phyloP scores from a whole-genome alignment of 2,329 filamentous ascomycete species.

The Rhynchosporium graminicola region DNA sequence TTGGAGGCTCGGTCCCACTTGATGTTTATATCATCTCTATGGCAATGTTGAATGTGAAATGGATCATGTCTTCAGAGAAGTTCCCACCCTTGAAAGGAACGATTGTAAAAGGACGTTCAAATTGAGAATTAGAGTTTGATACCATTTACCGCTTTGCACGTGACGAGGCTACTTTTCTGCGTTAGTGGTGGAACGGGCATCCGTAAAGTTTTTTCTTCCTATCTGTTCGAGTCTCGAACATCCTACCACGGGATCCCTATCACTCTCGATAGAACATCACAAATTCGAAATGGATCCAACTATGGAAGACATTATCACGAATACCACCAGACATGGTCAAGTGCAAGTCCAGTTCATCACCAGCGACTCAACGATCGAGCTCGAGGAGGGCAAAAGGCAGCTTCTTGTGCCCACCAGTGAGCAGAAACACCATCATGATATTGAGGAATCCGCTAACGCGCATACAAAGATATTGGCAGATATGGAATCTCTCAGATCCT shows the following conservation, averaged over 20 bases:
- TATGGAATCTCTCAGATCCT: constrained; percentile 71
- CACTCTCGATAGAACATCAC: not conserved
- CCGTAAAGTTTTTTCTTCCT: constrained; percentile 18
- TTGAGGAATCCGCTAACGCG: constrained; percentile 14
- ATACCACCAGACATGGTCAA: constrained; percentile 46
- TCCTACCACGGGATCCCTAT: no score
- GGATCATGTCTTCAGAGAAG: no score
- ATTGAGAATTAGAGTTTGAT: not conserved
- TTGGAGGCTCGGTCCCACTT: no score
- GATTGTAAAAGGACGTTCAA: not conserved
- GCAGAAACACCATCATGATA: constrained; percentile 20
- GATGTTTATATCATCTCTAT: no score
- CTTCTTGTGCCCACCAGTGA: constrained; percentile 62
- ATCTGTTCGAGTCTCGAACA: no score
- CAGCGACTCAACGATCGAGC: constrained; percentile 54
- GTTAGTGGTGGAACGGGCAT: not conserved
- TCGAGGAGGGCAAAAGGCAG: constrained; percentile 62
- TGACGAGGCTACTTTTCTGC: constrained; percentile 10
- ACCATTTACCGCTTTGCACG: not conserved
- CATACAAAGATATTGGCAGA: constrained; percentile 60
- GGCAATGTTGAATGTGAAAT: no score
- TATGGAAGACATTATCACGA: constrained; percentile 24
- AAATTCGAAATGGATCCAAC: constrained; percentile 23
- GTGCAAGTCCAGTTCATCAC: constrained; percentile 70
- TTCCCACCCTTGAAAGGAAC: no score